These are phyloP conservation scores for Verticillium albo-atrum DNA, from an alignment of 2,329 filamentous ascomycete species.

Conservation along the genomic window DNA sequence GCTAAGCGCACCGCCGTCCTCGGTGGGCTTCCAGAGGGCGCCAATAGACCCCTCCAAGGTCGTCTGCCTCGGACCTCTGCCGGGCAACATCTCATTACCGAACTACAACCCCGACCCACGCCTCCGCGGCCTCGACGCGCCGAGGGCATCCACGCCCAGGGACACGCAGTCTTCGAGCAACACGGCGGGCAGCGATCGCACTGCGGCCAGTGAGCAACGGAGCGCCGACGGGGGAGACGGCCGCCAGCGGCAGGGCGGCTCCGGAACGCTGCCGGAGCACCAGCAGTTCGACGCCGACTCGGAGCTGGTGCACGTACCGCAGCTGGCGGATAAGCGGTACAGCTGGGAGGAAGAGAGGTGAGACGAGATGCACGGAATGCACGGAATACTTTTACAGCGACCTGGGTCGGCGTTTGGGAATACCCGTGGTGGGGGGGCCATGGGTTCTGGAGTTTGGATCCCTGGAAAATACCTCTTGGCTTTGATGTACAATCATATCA, in stretches of 20 bases:
- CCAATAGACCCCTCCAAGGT: conserved; percentile 49
- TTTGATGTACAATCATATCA: too few relatives aligned
- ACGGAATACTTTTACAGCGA: not conserved
- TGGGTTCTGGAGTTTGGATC: not conserved
- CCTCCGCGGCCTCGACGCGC: conserved; percentile 6
- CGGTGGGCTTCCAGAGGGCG: conserved; percentile 36
- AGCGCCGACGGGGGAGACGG: conserved; percentile 20
- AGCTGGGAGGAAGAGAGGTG: conserved; percentile 42
- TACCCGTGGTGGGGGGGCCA: not conserved
- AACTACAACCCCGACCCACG: conserved; percentile 13
- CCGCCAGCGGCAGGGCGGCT: conserved; percentile 2
- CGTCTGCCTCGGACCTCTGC: conserved; percentile 51
- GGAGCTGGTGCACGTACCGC: conserved; percentile 47
- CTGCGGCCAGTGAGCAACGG: conserved; percentile 40
- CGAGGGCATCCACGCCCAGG: not conserved
- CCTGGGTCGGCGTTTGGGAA: not conserved
- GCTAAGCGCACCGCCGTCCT: conserved; percentile 17
- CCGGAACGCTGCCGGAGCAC: conserved; percentile 21
- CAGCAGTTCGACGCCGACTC: conserved; percentile 38
- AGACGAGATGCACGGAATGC: too few relatives aligned
- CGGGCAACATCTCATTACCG: conserved; percentile 21
- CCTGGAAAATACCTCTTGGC: not conserved
- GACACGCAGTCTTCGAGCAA: not conserved
- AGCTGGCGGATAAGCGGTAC: conserved; percentile 43
- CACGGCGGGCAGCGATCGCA: conserved; percentile 42